A percentile compares a stretch with the other conserved stretches of the same genome.
These are phyloP conservation scores for Ogataea populi-albae DNA, from an alignment of 805 yeast species.

Conservation along the genomic window DNA sequence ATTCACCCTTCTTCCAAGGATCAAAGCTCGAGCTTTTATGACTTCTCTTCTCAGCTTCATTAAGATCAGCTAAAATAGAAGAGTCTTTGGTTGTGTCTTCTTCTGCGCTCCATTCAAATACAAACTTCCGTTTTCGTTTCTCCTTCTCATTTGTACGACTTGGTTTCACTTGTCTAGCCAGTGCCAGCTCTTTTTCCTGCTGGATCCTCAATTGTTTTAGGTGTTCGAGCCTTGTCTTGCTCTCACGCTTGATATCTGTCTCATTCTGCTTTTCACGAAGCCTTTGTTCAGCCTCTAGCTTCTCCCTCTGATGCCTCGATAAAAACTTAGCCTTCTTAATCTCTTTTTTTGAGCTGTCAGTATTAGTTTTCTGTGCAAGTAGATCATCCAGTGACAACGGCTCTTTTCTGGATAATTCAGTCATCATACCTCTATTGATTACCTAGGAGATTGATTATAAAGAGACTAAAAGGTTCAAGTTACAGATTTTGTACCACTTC, in stretches of 20 bases:
- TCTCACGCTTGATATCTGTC: background rate
- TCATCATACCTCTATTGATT: too few relatives aligned
- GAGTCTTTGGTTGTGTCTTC: conserved; percentile 61
- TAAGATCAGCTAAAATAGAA: conserved; percentile 37
- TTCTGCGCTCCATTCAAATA: conserved; percentile 64
- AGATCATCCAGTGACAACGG: conserved; percentile 40
- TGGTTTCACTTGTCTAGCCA: too few relatives aligned
- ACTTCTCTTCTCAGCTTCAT: conserved; percentile 13
- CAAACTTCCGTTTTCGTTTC: conserved; percentile 39
- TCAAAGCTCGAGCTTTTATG: conserved; percentile 18
- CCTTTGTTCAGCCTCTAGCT: conserved; percentile 28
- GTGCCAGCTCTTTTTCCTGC: background rate
- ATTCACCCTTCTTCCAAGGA: conserved; percentile 1
- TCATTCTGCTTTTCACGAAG: conserved; percentile 8
- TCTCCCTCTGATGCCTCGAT: conserved; percentile 43
- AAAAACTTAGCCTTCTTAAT: conserved; percentile 34
- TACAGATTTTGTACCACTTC: too few relatives aligned
- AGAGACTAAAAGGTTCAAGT: too few relatives aligned
- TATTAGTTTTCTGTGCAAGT: conserved; percentile 23
- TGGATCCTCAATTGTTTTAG: conserved; percentile 1
- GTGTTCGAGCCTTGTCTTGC: background rate
- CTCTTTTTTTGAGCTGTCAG: conserved; percentile 27
- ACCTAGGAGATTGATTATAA: too few relatives aligned
- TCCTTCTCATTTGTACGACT: too few relatives aligned
- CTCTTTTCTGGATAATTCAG: conserved; percentile 11